Evolutionary conservation across 2,329 filamentous ascomycete species (phyloP), one percentile per base, ranked within the genome.

Genomic region (Mycogone perniciosa): DNA sequence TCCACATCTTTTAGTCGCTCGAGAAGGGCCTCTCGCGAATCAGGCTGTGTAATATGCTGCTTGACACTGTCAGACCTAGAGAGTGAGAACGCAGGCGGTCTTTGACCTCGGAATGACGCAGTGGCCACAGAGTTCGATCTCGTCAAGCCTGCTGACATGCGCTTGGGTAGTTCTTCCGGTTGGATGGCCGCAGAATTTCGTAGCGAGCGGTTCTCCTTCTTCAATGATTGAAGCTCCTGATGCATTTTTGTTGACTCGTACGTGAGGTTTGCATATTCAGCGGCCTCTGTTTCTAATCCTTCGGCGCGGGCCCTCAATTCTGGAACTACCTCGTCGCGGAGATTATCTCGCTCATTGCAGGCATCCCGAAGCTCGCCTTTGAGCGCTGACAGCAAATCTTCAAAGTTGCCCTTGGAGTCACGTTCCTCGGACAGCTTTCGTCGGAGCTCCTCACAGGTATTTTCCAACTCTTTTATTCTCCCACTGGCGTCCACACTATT

Each of bases 1-100:
- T 97, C 92, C 8, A 96, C 85, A 57, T 97, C 92, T 68, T 95
- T 96, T 13, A 96, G 76, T 31, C 88, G 81, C 58, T 96, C 90
- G 2, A 84, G 81, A 11, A 91, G 69, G 8, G 81, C 78, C 49
- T 92, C 88, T 49, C 83, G 77, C 4, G 81, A 82, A 59, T 88
- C 80, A 52, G 62, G 68, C 46, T 67, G 70, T 5, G 42, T 29
- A 41, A 48, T 51, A 66, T 63, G 73, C 20, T 20, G 20, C 73
- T 85, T 74, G 39, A 78, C 72, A 39, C 71, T 80, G 61, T 76
- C 80, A 7, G 85, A 85, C 54, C 86, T 75, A 7, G 81, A 79
- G 34, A 89, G 60, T 46, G 56, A 45, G 62, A 59, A 44, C 64
- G 65, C 31, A 63, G 68, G 64, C 20, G 69, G 67, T 6, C 62